These are phyloP conservation scores for Ascochyta pisi DNA, from an alignment of 2,329 filamentous ascomycete genomes.

Conservation along the genomic window DNA sequence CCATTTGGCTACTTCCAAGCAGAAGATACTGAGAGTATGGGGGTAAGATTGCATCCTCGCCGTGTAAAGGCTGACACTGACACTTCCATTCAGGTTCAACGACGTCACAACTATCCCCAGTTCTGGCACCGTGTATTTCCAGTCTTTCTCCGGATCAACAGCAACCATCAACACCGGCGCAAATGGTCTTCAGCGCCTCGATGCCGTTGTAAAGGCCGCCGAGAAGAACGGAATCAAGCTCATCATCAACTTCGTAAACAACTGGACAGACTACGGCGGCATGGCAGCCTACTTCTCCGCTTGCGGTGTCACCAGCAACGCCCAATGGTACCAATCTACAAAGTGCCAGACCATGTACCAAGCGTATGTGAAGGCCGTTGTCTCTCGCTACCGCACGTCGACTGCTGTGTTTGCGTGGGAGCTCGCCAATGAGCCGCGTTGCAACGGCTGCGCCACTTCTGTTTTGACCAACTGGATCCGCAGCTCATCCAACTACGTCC, in stretches of 20 bases:
- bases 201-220: constrained; percentile 61
- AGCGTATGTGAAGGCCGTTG: constrained; percentile 58
- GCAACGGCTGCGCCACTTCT: constrained; percentile 45
- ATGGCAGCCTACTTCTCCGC: constrained; percentile 66
- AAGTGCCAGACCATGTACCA: constrained; percentile 60
- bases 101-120: constrained; percentile 57
- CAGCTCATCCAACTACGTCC: constrained; percentile 63
- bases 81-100: constrained; percentile 55
- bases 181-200: constrained; percentile 56
- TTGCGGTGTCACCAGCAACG: constrained; percentile 59
- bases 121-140: constrained; percentile 61
- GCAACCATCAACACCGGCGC: constrained; percentile 56
- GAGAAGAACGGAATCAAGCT: constrained; percentile 60
- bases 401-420: constrained; percentile 63
- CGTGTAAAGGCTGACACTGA: neutral
- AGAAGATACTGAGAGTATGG: constrained; percentile 67
- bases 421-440: constrained; percentile 57
- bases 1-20: constrained; percentile 58
- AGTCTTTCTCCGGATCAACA: constrained; percentile 57
- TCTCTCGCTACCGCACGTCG: constrained; percentile 58
- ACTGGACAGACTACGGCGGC: constrained; percentile 66
- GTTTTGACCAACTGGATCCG: constrained; percentile 58
- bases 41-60: constrained; percentile 38
- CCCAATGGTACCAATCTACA: constrained; percentile 56
- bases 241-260: constrained; percentile 63